Conservation (phyloP, 345 rosid genomes). For the Trapa bicornis region DNA sequence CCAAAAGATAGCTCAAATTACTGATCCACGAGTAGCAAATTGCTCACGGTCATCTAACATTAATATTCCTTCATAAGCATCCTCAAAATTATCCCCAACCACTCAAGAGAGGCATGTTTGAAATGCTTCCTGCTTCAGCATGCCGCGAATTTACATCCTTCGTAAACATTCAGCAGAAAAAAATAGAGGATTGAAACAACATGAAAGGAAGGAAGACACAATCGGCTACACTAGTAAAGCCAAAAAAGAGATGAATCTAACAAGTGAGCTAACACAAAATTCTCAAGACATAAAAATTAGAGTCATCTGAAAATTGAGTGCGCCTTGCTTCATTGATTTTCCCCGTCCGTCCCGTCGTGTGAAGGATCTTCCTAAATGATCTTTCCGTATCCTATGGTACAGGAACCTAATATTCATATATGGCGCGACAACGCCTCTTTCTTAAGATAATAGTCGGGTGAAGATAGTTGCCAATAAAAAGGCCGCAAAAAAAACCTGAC, state of each 20-base stretch:
- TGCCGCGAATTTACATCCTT: conserved; percentile 23
- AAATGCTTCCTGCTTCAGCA: conserved; percentile 16
- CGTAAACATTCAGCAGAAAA: neutral
- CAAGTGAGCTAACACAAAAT: neutral
- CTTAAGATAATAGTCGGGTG: no score
- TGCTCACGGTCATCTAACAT: conserved; percentile 82
- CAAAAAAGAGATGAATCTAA: neutral
- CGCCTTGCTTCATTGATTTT: no score
- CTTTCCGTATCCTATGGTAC: no score
- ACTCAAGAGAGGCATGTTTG: conserved; percentile 56
- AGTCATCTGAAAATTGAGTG: no score
- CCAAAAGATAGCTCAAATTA: conserved; percentile 10
- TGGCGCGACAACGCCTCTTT: no score
- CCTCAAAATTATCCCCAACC: conserved; percentile 69
- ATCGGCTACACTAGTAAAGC: neutral
- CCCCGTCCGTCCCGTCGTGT: no score
- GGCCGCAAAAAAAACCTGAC: no score
- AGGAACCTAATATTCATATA: no score
- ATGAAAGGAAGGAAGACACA: neutral
- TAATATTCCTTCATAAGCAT: conserved; percentile 57
- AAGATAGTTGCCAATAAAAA: no score
- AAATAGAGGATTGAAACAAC: neutral
- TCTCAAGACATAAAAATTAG: neutral
- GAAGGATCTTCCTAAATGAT: no score
- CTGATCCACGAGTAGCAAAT: conserved; percentile 58